A percentile compares a stretch with the other conserved stretches of the same genome.
These are phyloP conservation scores for Aureoboletus auriporus DNA, from an alignment of 768 basidiomycete species.

Conservation along the genomic window DNA sequence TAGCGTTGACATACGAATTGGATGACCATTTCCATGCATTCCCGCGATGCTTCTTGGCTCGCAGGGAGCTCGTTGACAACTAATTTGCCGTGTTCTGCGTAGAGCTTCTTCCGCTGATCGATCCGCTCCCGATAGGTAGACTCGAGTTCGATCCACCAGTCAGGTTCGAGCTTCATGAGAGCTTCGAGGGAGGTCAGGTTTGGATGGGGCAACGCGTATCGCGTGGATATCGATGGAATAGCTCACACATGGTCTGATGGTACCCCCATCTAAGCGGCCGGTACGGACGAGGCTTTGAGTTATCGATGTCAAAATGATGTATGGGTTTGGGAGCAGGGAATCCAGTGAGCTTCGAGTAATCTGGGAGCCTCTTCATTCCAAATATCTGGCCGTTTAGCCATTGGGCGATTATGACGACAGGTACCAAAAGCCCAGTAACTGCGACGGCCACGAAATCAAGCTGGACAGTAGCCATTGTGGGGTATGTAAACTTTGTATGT, in stretches of 20 bases:
- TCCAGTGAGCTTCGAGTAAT: conserved; percentile 43
- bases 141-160: conserved; percentile 57
- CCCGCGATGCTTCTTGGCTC: conserved; percentile 44
- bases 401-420: neutral
- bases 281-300: conserved; percentile 46
- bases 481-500: no score
- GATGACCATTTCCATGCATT: conserved; percentile 54
- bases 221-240: neutral
- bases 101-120: conserved; percentile 38
- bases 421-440: conserved; percentile 2
- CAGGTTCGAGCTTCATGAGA: conserved; percentile 45
- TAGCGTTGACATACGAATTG: conserved; percentile 56
- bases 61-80: conserved; percentile 47
- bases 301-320: conserved; percentile 39
- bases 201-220: no score
- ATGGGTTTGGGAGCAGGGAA: conserved; percentile 42
- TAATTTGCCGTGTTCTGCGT: conserved; percentile 34
- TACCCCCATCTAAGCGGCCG: conserved; percentile 55
- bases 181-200: conserved; percentile 24
- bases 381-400: conserved; percentile 2
- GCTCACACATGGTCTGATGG: conserved; percentile 53
- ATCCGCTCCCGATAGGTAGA: conserved; percentile 45
- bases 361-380: conserved; percentile 18
- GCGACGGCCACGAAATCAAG: neutral
- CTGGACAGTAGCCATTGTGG: conserved; percentile 9